Evolutionary conservation across 176 grass and related monocot genomes (phyloP).

Genomic region (Oryza nivara): DNA sequence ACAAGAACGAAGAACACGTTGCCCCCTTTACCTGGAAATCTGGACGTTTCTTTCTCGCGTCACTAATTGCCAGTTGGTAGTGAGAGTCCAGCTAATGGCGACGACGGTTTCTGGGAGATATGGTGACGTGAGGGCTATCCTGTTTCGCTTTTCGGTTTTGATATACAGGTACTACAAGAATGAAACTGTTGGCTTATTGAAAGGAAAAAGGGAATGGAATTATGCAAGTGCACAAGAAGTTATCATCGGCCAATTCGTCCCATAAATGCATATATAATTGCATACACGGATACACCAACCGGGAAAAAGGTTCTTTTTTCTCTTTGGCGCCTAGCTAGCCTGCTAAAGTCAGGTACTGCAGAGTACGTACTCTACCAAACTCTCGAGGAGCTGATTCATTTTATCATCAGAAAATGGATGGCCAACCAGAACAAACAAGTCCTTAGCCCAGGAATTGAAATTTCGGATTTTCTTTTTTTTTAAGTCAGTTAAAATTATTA

Average conservation of each 20-base stretch:
- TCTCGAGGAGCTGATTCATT: too few species aligned
- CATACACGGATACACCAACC: too few species aligned
- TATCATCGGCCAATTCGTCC: background rate
- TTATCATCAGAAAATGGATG: too few species aligned
- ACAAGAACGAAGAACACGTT: slow-evolving; percentile 22
- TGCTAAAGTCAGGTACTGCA: too few species aligned
- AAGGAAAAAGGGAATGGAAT: background rate
- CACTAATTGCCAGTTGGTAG: background rate
- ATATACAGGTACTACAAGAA: background rate
- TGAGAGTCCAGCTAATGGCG: background rate
- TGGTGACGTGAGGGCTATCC: slow-evolving; percentile 4
- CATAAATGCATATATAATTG: background rate
- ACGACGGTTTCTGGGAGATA: background rate
- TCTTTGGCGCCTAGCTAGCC: too few species aligned
- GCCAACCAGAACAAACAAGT: too few species aligned
- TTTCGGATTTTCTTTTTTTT: too few species aligned
- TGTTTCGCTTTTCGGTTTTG: background rate
- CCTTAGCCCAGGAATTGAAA: too few species aligned
- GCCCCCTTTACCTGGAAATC: slow-evolving; percentile 1
- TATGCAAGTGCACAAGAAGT: background rate
- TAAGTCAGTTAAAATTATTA: too few species aligned
- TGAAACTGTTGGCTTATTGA: background rate
- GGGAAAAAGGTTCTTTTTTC: too few species aligned
- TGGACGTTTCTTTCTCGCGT: slow-evolving; percentile 4
- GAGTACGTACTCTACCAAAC: too few species aligned